Conservation (phyloP, 305 asterid species). For the Fraxinus sp. region DNA sequence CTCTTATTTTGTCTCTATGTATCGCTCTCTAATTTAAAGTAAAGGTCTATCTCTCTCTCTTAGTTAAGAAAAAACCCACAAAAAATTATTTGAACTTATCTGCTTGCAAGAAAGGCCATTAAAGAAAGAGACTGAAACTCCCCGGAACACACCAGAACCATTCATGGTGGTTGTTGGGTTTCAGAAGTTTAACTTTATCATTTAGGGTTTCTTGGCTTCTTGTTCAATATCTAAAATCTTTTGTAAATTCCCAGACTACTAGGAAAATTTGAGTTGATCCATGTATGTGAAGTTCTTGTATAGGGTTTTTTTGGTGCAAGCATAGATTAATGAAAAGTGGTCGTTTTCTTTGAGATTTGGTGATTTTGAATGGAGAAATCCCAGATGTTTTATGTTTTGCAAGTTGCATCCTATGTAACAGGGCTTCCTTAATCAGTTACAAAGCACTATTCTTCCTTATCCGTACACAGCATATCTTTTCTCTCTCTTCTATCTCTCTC, state of each 20-base stretch:
- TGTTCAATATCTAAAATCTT: not conserved
- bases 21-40: not conserved
- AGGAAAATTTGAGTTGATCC: not conserved
- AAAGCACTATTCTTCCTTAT: slow-evolving; percentile 27
- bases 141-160: slow-evolving; percentile 30
- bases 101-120: slow-evolving; percentile 22
- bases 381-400: slow-evolving; percentile 68
- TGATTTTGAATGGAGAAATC: not conserved
- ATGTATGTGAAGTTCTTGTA: not conserved
- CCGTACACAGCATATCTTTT: slow-evolving; percentile 31
- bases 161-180: slow-evolving; percentile 42
- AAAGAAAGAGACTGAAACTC: slow-evolving; percentile 15
- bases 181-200: slow-evolving; percentile 17
- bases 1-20: not conserved
- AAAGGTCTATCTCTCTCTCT: not conserved
- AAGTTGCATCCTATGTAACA: slow-evolving; percentile 15
- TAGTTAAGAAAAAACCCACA: slow-evolving; percentile 31
- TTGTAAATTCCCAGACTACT: not conserved
- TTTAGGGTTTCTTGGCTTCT: slow-evolving; percentile 2
- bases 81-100: slow-evolving; percentile 52
- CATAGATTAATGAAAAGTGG: slow-evolving; percentile 4
- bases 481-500: not conserved
- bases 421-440: slow-evolving; percentile 60
- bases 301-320: not conserved
- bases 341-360: slow-evolving; percentile 38